Evolutionary conservation across 495 filamentous ascomycete genomes (phyloP).

Genomic region (Penicillium canariense): DNA sequence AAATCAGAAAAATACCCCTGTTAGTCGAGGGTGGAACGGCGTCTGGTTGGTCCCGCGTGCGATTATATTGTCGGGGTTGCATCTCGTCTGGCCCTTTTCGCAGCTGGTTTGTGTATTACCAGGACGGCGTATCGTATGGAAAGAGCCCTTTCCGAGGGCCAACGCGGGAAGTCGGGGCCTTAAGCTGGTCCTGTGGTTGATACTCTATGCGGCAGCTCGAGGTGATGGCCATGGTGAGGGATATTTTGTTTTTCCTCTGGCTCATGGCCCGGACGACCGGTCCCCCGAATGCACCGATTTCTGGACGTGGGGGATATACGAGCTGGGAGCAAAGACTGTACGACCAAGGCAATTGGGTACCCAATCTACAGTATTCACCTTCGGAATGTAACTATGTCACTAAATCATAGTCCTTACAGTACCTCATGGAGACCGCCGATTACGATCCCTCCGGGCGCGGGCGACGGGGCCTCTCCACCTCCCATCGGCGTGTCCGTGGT

Average conservation of each 20-base stretch:
- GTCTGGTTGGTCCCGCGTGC: constrained; percentile 30
- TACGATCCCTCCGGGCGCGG: neutral
- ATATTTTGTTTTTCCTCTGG: neutral
- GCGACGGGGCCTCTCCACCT: neutral
- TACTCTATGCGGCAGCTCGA: no score
- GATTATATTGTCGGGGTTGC: constrained; percentile 31
- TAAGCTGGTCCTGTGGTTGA: neutral
- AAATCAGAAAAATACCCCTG: constrained; percentile 22
- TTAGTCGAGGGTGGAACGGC: constrained; percentile 21
- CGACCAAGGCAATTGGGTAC: neutral
- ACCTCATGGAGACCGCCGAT: neutral
- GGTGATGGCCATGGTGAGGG: neutral
- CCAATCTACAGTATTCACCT: neutral
- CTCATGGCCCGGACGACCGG: neutral
- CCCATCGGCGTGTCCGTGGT: constrained; percentile 3
- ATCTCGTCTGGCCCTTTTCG: constrained; percentile 11
- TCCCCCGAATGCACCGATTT: neutral
- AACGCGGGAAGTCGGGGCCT: constrained; percentile 16
- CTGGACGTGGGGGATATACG: neutral
- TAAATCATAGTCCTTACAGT: neutral
- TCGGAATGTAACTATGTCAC: neutral
- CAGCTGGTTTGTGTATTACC: constrained; percentile 23
- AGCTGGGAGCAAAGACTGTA: neutral
- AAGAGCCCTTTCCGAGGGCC: constrained; percentile 5
- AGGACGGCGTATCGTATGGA: constrained; percentile 20